These are phyloP conservation scores for Drosera spatulata DNA, from an alignment of 179 eudicot genomes.

Conservation along the genomic window DNA sequence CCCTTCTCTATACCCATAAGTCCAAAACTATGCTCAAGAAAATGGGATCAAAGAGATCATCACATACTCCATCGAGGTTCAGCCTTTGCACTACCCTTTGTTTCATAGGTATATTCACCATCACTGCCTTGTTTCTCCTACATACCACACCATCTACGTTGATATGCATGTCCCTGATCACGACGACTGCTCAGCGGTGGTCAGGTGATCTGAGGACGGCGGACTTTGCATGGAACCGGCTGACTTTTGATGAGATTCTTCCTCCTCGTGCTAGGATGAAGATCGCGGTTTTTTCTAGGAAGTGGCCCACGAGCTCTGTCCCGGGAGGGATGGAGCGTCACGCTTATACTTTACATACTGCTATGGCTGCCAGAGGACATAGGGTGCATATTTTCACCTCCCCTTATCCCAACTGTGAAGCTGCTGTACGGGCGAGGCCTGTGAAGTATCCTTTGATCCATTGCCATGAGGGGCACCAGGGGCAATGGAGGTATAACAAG, in stretches of 20 bases:
- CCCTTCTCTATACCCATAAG: no score
- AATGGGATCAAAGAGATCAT: not conserved
- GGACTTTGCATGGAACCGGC: conserved; percentile 42
- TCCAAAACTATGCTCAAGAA: not conserved
- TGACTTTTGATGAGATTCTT: conserved; percentile 5
- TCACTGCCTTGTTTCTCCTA: conserved; percentile 66
- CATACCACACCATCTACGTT: conserved; percentile 27
- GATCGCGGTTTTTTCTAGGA: conserved; percentile 52
- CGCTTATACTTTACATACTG: conserved; percentile 42
- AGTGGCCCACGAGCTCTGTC: conserved; percentile 34
- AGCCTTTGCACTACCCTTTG: conserved; percentile 63
- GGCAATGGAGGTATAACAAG: not conserved
- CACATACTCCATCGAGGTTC: conserved; percentile 12
- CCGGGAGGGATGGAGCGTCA: conserved; percentile 64
- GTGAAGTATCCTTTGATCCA: conserved; percentile 23
- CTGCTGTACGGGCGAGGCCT: conserved; percentile 17
- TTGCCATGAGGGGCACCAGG: not conserved
- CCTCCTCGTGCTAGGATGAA: conserved; percentile 37
- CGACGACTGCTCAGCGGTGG: conserved; percentile 17
- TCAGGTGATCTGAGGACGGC: conserved; percentile 59
- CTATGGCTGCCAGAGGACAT: conserved; percentile 45
- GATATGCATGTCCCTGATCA: conserved; percentile 11
- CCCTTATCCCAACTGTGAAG: conserved; percentile 11
- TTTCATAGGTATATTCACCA: conserved; percentile 56
- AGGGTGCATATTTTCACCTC: conserved; percentile 56